Evolutionary conservation across 495 filamentous ascomycete genomes (phyloP), one percentile per base, ranked within the genome.

Genomic region (Annulohypoxylon bovei): DNA sequence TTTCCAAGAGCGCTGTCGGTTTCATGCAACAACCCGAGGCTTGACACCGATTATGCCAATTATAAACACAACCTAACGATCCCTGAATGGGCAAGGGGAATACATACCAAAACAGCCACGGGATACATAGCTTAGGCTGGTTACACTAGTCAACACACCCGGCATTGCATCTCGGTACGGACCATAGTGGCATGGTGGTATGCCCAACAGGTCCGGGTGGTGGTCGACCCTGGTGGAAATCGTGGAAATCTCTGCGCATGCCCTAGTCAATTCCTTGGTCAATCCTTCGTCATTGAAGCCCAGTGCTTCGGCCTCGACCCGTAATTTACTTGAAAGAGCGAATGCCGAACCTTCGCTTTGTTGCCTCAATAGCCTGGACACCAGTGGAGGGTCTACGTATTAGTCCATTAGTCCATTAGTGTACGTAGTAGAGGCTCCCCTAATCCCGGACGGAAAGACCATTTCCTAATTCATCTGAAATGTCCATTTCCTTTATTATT

Each of bases 1-100:
- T 82, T 68, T 81, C 76, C 65, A 54, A 72, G 65, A 80, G 76
- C 76, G 44, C 69, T 20, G 80, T 77, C 59, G 77, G 81, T 59
- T 83, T 77, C 76, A 80, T 71, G 62, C 68, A 53, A 33, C 57
- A 62, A 52, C 61, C 68, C 61, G 40, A 58, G 55, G 61, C 33
- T 27, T 49, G 37, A 33, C 52, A 60, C 60, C 25, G 30, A 40
- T 12, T 55, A 70, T 57, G 54, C 60, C 25, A 39, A 40, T 12
- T 55, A 70, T 57, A 59, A 42, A 42, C 2, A 42, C n/a, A 42
- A 16, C 39, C 39, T 42, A 42, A 42, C 39, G 12, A 42, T 5
- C 39, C 39, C 16, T 18, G 39, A 42, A 16, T 18, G n/a, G 37
- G 37, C 37, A 42, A 20, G 39, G 39, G 20, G 27, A 28, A 40